Evolutionary conservation across 2,329 filamentous ascomycete genomes (phyloP).

Genomic region (Plectosphaerella sp.): DNA sequence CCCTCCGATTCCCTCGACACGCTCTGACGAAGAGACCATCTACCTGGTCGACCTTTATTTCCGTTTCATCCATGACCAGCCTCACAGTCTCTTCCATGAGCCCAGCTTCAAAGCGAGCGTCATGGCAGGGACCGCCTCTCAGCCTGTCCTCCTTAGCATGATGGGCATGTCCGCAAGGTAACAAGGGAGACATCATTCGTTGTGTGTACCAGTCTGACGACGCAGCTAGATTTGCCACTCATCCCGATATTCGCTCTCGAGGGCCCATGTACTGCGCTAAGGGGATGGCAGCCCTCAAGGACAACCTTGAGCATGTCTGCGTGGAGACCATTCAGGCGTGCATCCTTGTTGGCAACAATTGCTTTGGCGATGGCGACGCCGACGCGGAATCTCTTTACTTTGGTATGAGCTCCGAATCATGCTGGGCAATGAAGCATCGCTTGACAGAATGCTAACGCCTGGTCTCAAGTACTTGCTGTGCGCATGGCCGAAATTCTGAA

Average conservation of each 20-base stretch:
- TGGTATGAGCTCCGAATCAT: slow-evolving; percentile 12
- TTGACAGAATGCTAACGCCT: neutral
- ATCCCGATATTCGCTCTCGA: neutral
- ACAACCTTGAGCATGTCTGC: slow-evolving; percentile 23
- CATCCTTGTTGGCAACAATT: slow-evolving; percentile 25
- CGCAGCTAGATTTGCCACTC: neutral
- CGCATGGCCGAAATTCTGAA: slow-evolving; percentile 28
- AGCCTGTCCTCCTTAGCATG: slow-evolving; percentile 14
- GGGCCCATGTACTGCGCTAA: neutral
- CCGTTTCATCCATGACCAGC: slow-evolving; percentile 17
- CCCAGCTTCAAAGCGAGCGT: slow-evolving; percentile 14
- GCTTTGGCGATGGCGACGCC: slow-evolving; percentile 19
- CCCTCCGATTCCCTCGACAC: neutral
- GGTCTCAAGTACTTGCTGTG: slow-evolving; percentile 16
- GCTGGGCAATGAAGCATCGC: neutral
- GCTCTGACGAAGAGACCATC: neutral
- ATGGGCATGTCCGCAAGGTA: slow-evolving; percentile 17
- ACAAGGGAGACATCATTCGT: neutral
- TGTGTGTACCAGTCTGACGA: too few species aligned
- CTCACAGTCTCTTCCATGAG: slow-evolving; percentile 19
- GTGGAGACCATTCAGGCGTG: slow-evolving; percentile 28
- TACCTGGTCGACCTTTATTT: slow-evolving; percentile 17
- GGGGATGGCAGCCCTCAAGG: slow-evolving; percentile 13
- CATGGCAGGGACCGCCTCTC: slow-evolving; percentile 10
- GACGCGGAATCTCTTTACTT: slow-evolving; percentile 27